Conservation (phyloP, 371 early-diverging fungal species). For the Zychaea mexicana region DNA sequence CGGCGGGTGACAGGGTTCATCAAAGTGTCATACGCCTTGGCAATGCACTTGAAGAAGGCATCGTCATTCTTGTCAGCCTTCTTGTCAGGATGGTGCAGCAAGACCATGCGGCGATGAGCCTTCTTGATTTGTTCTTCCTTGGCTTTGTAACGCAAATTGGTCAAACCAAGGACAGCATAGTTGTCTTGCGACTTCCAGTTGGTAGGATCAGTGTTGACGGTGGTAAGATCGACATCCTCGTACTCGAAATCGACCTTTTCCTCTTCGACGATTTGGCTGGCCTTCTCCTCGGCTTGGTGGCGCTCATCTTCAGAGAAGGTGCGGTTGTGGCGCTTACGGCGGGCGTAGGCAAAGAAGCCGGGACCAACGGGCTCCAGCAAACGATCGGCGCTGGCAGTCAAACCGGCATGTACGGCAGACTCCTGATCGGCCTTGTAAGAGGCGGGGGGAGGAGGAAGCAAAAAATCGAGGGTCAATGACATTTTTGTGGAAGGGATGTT, state of each 20-base stretch:
- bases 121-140: constrained; percentile 84
- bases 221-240: constrained; percentile 67
- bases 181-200: constrained; percentile 91
- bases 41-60: constrained; percentile 98
- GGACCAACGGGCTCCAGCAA: constrained; percentile 66
- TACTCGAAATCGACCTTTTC: constrained; percentile 74
- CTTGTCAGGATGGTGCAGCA: constrained; percentile 90
- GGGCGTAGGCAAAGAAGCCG: constrained; percentile 69
- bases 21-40: constrained; percentile 96
- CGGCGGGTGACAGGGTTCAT: constrained; percentile 90
- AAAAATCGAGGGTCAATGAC: constrained; percentile 63
- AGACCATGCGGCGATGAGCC: constrained; percentile 84
- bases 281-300: constrained; percentile 49
- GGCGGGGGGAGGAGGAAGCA: constrained; percentile 68
- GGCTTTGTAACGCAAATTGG: constrained; percentile 79
- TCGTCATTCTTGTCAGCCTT: constrained; percentile 90
- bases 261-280: constrained; percentile 53
- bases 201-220: constrained; percentile 74
- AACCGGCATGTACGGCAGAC: constrained; percentile 43
- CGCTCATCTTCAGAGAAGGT: constrained; percentile 72
- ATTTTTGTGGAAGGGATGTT: constrained; percentile 16
- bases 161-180: constrained; percentile 85
- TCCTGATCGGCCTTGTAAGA: constrained; percentile 59
- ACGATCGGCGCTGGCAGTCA: constrained; percentile 45
- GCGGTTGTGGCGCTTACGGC: constrained; percentile 70